Evolutionary conservation across 2,329 filamentous ascomycete genomes (phyloP).

Genomic region (Epichloe sibirici): DNA sequence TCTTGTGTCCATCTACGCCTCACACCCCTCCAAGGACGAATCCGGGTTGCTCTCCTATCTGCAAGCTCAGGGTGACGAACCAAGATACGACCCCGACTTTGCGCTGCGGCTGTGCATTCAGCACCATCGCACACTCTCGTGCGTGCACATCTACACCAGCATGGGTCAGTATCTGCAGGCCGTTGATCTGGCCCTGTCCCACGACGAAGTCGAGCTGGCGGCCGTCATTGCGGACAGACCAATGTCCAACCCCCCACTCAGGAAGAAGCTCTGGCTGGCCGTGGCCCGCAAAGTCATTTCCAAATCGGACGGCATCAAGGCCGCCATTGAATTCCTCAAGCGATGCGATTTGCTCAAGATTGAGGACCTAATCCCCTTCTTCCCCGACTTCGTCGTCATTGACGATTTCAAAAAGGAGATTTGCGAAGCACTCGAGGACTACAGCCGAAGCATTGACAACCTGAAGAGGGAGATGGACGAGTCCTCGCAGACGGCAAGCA

Average conservation of each 20-base stretch:
- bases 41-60: slow-evolving; percentile 78
- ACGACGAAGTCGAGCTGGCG: slow-evolving; percentile 81
- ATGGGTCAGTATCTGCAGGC: slow-evolving; percentile 94
- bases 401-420: slow-evolving; percentile 99
- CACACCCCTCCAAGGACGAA: slow-evolving; percentile 72
- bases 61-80: slow-evolving; percentile 77
- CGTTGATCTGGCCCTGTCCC: slow-evolving; percentile 81
- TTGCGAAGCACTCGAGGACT: slow-evolving; percentile 84
- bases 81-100: slow-evolving; percentile 88
- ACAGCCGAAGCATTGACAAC: slow-evolving; percentile 78
- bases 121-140: slow-evolving; percentile 82
- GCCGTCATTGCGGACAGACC: slow-evolving; percentile 80
- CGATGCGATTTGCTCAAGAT: slow-evolving; percentile 86
- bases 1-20: slow-evolving; percentile 88
- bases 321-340: slow-evolving; percentile 85
- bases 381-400: slow-evolving; percentile 96
- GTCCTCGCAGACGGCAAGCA: slow-evolving; percentile 71
- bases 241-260: slow-evolving; percentile 65
- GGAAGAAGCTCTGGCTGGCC: slow-evolving; percentile 91
- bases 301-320: slow-evolving; percentile 75
- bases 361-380: slow-evolving; percentile 95
- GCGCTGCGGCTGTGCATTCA: slow-evolving; percentile 91
- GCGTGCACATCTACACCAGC: slow-evolving; percentile 91
- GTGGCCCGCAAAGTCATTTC: slow-evolving; percentile 91
- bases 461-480: slow-evolving; percentile 95